Percentiles rank a stretch among this genome's conserved stretches.
phyloP scores from a whole-genome alignment of 148 eudicot genomes.

The Bassia scoparia region DNA sequence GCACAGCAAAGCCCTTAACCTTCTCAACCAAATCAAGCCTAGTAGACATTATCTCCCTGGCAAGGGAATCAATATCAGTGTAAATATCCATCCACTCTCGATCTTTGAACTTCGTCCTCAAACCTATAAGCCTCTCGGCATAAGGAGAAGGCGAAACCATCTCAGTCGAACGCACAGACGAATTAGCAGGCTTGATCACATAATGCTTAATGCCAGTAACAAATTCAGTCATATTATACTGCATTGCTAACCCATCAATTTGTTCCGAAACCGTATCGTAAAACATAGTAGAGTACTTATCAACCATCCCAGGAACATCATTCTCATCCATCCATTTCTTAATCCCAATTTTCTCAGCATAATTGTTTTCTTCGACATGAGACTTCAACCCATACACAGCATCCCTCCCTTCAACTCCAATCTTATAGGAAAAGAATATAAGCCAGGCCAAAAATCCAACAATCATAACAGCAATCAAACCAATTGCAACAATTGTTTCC shows the following conservation, averaged over 20 bases:
- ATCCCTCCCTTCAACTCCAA: constrained; percentile 85
- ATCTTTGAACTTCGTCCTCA: constrained; percentile 59
- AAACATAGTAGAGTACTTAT: constrained; percentile 53
- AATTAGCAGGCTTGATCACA: constrained; percentile 48
- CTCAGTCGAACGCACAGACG: constrained; percentile 40
- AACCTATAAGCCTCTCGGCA: constrained; percentile 50
- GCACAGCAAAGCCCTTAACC: constrained; percentile 74
- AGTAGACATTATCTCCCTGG: constrained; percentile 48
- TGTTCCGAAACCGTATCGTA: constrained; percentile 78
- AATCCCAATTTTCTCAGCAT: constrained; percentile 78
- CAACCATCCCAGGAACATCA: constrained; percentile 85
- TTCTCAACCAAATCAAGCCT: constrained; percentile 66
- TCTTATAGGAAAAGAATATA: constrained; percentile 82
- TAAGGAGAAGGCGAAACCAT: constrained; percentile 62
- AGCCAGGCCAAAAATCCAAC: constrained; percentile 60
- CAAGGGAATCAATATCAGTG: constrained; percentile 57
- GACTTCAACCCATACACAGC: constrained; percentile 70
- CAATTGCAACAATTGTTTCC: constrained; percentile 82
- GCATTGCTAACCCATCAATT: constrained; percentile 79
- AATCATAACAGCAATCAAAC: constrained; percentile 70
- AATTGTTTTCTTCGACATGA: constrained; percentile 73
- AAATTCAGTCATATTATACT: constrained; percentile 85
- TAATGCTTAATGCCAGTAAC: constrained; percentile 76
- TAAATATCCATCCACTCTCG: constrained; percentile 73
- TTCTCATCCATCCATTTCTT: constrained; percentile 95